Evolutionary conservation across 176 grass and related monocot species (phyloP).

Genomic region (Triticum timopheevii): DNA sequence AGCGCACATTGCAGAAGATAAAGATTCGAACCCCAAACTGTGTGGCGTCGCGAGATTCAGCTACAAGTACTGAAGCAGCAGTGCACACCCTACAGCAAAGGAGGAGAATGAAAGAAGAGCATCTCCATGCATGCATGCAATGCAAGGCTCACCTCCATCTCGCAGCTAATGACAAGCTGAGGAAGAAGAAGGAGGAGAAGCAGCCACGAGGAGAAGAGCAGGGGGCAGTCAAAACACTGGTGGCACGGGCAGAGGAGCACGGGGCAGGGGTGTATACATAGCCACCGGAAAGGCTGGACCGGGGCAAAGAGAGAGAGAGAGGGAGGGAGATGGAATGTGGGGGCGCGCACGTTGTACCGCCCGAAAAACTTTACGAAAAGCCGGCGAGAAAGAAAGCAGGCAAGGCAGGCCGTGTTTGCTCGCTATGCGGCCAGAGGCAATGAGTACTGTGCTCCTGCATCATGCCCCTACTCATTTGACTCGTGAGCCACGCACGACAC

Average conservation of each 20-base stretch:
- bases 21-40: neutral
- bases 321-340: constrained; percentile 29
- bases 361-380: constrained; percentile 44
- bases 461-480: neutral
- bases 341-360: constrained; percentile 33
- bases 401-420: constrained; percentile 24
- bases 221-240: neutral
- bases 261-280: constrained; percentile 48
- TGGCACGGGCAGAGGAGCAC: neutral
- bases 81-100: neutral
- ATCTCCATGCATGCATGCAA: constrained; percentile 5
- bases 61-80: neutral
- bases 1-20: neutral
- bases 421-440: constrained; percentile 22
- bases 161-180: neutral
- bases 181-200: neutral
- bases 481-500: neutral
- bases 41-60: neutral
- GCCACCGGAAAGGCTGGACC: neutral
- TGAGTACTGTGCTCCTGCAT: constrained; percentile 28
- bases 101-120: neutral
- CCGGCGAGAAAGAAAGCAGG: constrained; percentile 42
- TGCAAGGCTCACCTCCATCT: constrained; percentile 51
- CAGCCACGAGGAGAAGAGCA: neutral
- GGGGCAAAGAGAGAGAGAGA: neutral